These are phyloP conservation scores for Coccomyxa sp. DNA, from an alignment of 139 green algal genomes.

Conservation along the genomic window DNA sequence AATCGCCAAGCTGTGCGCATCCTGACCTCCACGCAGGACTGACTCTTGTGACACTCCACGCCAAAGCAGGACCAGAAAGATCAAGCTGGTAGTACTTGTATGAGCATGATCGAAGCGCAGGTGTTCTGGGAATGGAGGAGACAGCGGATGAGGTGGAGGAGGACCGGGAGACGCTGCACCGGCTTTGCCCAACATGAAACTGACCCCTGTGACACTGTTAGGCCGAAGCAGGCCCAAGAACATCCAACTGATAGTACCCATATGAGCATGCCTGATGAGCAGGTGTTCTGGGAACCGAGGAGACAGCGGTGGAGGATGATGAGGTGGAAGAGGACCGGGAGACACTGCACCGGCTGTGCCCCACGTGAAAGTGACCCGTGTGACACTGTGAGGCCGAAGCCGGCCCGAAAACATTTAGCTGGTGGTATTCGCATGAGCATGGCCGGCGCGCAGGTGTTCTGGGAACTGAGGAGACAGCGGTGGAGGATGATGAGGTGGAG, in stretches of 20 bases:
- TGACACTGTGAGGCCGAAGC: too few relatives aligned
- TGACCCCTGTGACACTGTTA: too few relatives aligned
- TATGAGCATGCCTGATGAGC: too few relatives aligned
- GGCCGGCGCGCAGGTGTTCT: neutral
- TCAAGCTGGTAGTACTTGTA: too few relatives aligned
- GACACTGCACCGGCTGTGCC: slow-evolving; percentile 66
- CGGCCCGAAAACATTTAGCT: too few relatives aligned
- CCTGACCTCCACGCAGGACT: slow-evolving; percentile 48
- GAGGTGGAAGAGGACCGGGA: slow-evolving; percentile 6
- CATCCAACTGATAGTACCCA: too few relatives aligned
- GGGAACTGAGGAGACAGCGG: slow-evolving; percentile 9
- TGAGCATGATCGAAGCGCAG: too few relatives aligned
- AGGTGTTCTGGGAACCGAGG: slow-evolving; percentile 2
- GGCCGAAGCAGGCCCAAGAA: too few relatives aligned
- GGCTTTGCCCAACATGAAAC: slow-evolving; percentile 81
- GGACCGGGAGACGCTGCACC: slow-evolving; percentile 40
- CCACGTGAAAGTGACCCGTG: slow-evolving; percentile 49
- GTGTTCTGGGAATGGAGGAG: slow-evolving; percentile 1
- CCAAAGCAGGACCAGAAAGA: too few relatives aligned
- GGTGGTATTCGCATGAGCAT: too few relatives aligned
- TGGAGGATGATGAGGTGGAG: slow-evolving; percentile 14
- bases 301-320: slow-evolving; percentile 18
- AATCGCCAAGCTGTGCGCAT: neutral
- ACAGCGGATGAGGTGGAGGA: slow-evolving; percentile 8
- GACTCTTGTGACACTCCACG: too few relatives aligned